Conservation (phyloP, 306 rosid species). For the Quercus engelmannii region DNA sequence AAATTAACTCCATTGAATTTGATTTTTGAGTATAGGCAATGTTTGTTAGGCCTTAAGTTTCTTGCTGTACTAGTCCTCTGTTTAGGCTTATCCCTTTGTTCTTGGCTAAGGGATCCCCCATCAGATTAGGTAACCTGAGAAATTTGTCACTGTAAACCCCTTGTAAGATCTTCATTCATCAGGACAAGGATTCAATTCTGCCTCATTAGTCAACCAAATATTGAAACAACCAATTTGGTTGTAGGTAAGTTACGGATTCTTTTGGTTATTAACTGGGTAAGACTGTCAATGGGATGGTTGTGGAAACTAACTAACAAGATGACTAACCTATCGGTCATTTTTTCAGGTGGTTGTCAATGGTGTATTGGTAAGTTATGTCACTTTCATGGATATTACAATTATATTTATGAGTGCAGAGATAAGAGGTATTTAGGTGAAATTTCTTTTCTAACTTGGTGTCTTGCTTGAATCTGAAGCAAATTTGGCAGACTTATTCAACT, state of each 20-base stretch:
- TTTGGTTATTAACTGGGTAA: background rate
- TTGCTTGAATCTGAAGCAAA: no score
- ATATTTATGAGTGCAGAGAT: no score
- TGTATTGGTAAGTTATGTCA: background rate
- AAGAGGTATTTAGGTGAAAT: no score
- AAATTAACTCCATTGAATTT: constrained; percentile 33
- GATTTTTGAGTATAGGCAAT: background rate
- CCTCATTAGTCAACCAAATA: background rate
- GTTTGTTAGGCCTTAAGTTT: background rate
- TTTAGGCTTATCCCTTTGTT: background rate
- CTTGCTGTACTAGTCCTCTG: background rate
- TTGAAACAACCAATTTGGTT: no score
- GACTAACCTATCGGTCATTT: background rate
- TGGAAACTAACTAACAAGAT: background rate
- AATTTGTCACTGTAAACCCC: background rate
- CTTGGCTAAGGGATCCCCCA: background rate
- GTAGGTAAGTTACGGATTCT: background rate
- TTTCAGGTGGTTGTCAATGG: no score
- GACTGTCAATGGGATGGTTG: background rate
- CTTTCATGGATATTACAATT: background rate
- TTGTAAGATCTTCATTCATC: background rate
- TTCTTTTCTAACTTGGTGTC: no score
- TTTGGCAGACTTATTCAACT: no score
- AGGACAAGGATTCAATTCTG: background rate
- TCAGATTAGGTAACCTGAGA: background rate